Evolutionary conservation across 2,329 filamentous ascomycete species (phyloP).

Genomic region (Knoxdaviesia proteae): DNA sequence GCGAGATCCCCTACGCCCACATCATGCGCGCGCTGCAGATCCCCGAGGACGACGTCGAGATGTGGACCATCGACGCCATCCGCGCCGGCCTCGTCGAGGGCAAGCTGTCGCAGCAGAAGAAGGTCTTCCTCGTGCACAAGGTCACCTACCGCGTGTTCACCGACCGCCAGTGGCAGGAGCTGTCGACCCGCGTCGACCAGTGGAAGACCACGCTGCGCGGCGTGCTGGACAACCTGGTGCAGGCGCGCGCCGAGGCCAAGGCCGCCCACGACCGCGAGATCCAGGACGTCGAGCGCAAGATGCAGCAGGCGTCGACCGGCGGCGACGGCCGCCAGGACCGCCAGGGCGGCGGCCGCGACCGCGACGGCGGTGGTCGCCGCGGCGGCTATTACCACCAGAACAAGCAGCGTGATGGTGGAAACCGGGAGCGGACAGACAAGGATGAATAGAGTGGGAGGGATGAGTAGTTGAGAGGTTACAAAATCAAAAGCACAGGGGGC

Average conservation of each 20-base stretch:
- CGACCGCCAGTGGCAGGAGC: slow-evolving; percentile 95
- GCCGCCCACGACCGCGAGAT: slow-evolving; percentile 58
- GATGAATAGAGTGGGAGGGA: slow-evolving; percentile 23
- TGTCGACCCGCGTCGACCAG: slow-evolving; percentile 73
- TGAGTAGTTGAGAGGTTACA: slow-evolving; percentile 1
- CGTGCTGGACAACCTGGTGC: slow-evolving; percentile 58
- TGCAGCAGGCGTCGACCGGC: slow-evolving; percentile 21
- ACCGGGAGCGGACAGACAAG: slow-evolving; percentile 28
- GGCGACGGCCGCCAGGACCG: slow-evolving; percentile 11
- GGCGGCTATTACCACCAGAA: slow-evolving; percentile 9
- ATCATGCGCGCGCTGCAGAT: slow-evolving; percentile 77
- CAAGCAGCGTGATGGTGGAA: slow-evolving; percentile 11
- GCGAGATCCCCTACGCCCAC: slow-evolving; percentile 70
- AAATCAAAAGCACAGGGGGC: background rate
- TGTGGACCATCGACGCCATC: slow-evolving; percentile 98
- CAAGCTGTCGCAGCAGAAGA: slow-evolving; percentile 80
- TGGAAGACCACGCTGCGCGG: slow-evolving; percentile 68
- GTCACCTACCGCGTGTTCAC: slow-evolving; percentile 93
- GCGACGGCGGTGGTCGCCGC: slow-evolving; percentile 10
- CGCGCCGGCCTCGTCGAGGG: slow-evolving; percentile 89
- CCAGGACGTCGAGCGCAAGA: slow-evolving; percentile 50
- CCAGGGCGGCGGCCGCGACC: slow-evolving; percentile 10
- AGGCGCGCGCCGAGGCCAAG: slow-evolving; percentile 63
- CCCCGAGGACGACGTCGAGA: slow-evolving; percentile 67
- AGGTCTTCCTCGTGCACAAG: slow-evolving; percentile 87